Evolutionary conservation across 148 eudicot species (phyloP), one percentile per base, ranked within the genome.

Genomic region (Spergularia marina): DNA sequence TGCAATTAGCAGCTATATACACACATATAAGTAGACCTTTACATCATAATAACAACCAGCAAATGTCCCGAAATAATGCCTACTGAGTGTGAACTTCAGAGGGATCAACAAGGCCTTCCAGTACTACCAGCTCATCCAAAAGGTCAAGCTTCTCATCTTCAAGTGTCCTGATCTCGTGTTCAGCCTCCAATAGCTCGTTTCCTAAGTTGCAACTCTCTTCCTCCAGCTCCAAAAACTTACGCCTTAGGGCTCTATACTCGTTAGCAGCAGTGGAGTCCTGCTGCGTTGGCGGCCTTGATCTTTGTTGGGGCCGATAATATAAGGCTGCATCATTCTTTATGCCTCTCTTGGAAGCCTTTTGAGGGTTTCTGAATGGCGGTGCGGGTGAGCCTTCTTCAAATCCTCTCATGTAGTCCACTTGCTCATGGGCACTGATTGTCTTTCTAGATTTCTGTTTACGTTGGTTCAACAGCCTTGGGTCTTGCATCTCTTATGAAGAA

Each of bases 21-120:
- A 79, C 6, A 53, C 36, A 69, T n/a, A 69, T 51, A 77, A 61
- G 57, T 49, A 61, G 44, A 51, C 39, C 78, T 74, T 69, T 55
- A 69, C 78, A 74, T 53, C 69, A 40, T 4, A 65, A 16, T 30
- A 65, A 39, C 16, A 6, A 16, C 7, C 3, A 34, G 36, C 12
- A 30, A 15, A 53, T 53, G 5, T 53, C 60, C 16, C 14, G 21
- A 44, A 6, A 44, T 44, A 44, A 11, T 9, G 51, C 10, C 71
- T 79, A 79, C 60, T 80, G 79, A 25, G 71, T 54, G 10, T 77
- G 86, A 66, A 82, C 72, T 56, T 92, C 93, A 0, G 86, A 83
- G 78, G 90, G 92, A 83, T 89, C 88, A 54, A 91, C 81, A 13
- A 93, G 86, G 77, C 98, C 98, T 85, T 93, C 98, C 73, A 93